Evolutionary conservation across 2,329 filamentous ascomycete genomes (phyloP).

Genomic region (Aspergillus aculeatinus): DNA sequence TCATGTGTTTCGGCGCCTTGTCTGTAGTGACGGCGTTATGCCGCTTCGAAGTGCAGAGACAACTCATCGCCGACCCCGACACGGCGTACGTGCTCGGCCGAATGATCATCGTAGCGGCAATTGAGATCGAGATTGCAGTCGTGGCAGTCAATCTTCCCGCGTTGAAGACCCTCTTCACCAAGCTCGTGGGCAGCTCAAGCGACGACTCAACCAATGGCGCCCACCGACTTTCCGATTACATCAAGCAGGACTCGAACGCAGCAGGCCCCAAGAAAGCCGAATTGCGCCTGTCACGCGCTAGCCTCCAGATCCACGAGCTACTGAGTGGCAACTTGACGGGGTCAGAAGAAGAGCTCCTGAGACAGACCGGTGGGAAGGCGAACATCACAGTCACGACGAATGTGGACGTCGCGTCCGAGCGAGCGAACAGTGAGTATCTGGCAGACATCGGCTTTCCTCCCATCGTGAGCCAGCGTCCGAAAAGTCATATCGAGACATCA

Average conservation of each 20-base stretch:
- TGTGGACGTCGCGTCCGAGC: background rate
- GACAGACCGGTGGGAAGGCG: background rate
- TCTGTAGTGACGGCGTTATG: background rate
- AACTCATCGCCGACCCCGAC: background rate
- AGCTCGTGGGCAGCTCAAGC: background rate
- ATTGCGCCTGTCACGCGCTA: background rate
- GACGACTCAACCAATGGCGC: background rate
- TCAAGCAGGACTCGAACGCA: background rate
- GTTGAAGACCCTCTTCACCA: background rate
- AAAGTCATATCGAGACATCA: background rate
- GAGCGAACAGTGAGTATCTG: background rate
- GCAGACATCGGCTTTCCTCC: background rate
- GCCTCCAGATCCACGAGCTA: background rate
- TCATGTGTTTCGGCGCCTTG: background rate
- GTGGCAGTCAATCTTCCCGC: background rate
- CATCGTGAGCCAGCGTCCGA: background rate
- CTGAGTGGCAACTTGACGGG: background rate
- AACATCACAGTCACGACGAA: background rate
- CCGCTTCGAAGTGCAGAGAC: background rate
- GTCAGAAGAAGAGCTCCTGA: background rate
- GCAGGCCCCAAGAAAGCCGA: background rate
- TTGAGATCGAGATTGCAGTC: background rate
- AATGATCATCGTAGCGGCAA: background rate
- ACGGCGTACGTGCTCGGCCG: background rate
- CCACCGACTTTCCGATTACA: background rate